These are phyloP conservation scores for Bacterosira constricta DNA, from an alignment of 108 stramenopile genomes.

Conservation along the genomic window DNA sequence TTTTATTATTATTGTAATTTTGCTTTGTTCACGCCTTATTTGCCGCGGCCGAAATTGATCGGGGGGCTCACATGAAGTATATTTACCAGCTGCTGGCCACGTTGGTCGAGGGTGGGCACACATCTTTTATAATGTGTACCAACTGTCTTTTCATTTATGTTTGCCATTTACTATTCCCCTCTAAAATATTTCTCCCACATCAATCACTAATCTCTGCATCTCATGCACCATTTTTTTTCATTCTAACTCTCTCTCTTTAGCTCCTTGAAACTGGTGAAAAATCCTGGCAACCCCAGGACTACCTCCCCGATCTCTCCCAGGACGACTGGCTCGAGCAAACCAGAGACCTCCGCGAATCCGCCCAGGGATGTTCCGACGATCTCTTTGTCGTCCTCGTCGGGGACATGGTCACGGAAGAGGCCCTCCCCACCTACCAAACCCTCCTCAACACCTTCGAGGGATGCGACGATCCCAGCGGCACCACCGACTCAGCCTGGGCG, in stretches of 20 bases:
- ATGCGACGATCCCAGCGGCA: constrained; percentile 91
- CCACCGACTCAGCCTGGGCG: constrained; percentile 84
- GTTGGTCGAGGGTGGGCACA: no score
- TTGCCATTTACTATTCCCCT: no score
- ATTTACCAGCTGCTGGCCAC: no score
- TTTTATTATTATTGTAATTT: no score
- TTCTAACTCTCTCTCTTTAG: constrained; percentile 26
- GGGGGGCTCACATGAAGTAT: no score
- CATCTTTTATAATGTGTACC: no score
- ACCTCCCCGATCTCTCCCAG: constrained; percentile 81
- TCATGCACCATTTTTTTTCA: constrained; percentile 10
- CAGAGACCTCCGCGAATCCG: constrained; percentile 75
- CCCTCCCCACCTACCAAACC: constrained; percentile 92
- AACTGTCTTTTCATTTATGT: no score
- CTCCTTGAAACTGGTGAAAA: constrained; percentile 89
- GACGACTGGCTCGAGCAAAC: constrained; percentile 75
- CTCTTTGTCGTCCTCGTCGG: constrained; percentile 87
- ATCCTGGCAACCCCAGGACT: constrained; percentile 93
- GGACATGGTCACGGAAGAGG: constrained; percentile 94
- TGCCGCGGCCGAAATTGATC: no score
- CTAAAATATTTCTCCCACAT: no score
- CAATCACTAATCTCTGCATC: no score
- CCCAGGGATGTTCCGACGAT: constrained; percentile 77
- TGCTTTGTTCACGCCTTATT: no score
- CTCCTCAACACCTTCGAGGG: constrained; percentile 94